Evolutionary conservation across 2,329 filamentous ascomycete genomes (phyloP).

Genomic region (Aspergillus aculeatinus): DNA sequence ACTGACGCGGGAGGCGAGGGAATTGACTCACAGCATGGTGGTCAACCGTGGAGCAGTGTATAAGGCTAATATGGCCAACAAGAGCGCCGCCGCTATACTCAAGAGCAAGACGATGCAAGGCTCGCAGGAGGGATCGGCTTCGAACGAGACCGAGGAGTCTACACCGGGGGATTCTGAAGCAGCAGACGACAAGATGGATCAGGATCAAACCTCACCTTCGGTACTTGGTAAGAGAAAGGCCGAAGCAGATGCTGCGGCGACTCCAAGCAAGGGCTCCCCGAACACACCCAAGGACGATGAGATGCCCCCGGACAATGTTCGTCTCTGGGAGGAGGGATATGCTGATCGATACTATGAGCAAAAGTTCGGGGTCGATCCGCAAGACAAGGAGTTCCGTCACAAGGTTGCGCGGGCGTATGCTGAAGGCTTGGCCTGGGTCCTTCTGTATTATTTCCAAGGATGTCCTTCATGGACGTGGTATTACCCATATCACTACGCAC

Average conservation of each 20-base stretch:
- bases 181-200: conserved; percentile 24
- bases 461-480: conserved; percentile 99
- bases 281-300: conserved; percentile 53
- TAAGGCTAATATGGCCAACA: conserved; percentile 79
- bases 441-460: conserved; percentile 96
- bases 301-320: conserved; percentile 74
- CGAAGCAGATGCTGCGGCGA: conserved; percentile 57
- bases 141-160: conserved; percentile 28
- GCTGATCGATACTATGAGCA: conserved; percentile 95
- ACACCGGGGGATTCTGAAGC: conserved; percentile 26
- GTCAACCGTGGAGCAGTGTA: conserved; percentile 68
- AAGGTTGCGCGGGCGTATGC: conserved; percentile 89
- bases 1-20: conserved; percentile 57
- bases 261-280: conserved; percentile 54
- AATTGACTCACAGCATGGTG: conserved; percentile 83
- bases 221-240: conserved; percentile 62
- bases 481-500: conserved; percentile 97
- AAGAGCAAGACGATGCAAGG: conserved; percentile 70
- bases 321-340: conserved; percentile 94
- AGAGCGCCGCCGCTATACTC: conserved; percentile 85
- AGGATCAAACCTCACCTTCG: conserved; percentile 31
- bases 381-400: conserved; percentile 81
- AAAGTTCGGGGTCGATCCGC: conserved; percentile 82
- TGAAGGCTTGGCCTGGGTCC: conserved; percentile 91
- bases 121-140: conserved; percentile 20